These are phyloP conservation scores for Aspergillus carlsbadensis DNA, from an alignment of 495 filamentous ascomycete species.

Conservation along the genomic window DNA sequence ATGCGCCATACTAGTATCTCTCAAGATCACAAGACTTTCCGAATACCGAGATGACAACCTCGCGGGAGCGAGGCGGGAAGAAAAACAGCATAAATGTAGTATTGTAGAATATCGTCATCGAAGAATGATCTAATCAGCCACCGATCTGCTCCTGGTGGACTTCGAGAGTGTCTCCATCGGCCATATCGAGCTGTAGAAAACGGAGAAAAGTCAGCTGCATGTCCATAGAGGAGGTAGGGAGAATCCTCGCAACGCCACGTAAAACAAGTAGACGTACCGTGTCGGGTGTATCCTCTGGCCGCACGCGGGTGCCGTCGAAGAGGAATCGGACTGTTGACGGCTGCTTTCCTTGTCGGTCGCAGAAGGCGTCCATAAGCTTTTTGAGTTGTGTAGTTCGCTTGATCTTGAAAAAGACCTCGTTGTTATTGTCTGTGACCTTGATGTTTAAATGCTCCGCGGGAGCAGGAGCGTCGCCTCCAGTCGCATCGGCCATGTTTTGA, in stretches of 20 bases:
- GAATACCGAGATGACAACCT: neutral
- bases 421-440: slow-evolving; percentile 99
- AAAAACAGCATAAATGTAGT: neutral
- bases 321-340: slow-evolving; percentile 85
- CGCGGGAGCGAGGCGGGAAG: neutral
- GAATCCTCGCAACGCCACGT: neutral
- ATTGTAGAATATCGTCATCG: slow-evolving; percentile 1
- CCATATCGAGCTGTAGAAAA: slow-evolving; percentile 82
- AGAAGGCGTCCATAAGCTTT: slow-evolving; percentile 99
- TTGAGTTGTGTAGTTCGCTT: slow-evolving; percentile 94
- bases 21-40: too few species aligned
- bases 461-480: slow-evolving; percentile 53
- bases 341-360: slow-evolving; percentile 91
- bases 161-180: slow-evolving; percentile 93
- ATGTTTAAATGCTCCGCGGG: slow-evolving; percentile 91
- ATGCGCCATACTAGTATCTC: neutral
- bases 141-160: slow-evolving; percentile 99
- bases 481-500: slow-evolving; percentile 51
- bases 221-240: neutral
- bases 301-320: slow-evolving; percentile 91
- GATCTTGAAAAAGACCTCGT: slow-evolving; percentile 99
- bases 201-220: slow-evolving; percentile 9
- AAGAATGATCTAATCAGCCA: slow-evolving; percentile 40
- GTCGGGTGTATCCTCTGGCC: slow-evolving; percentile 85
- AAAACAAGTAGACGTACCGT: slow-evolving; percentile 60